Evolutionary conservation across 1,284 basidiomycete species (phyloP), one percentile per base, ranked within the genome.

Genomic region (Leccinum solheimii): DNA sequence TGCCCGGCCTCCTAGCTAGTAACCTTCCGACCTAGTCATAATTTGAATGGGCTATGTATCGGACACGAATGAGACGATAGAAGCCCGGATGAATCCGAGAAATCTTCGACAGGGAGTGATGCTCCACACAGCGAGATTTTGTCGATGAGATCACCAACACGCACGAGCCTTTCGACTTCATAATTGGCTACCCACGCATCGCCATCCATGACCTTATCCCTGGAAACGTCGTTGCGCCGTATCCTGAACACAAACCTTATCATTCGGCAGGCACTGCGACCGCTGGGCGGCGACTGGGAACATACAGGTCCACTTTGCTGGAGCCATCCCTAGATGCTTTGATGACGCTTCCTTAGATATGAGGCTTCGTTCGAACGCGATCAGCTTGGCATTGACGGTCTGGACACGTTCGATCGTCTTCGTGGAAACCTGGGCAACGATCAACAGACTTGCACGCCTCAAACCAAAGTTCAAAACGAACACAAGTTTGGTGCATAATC

Each of bases 301-400:
- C 43, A 13, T 40, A 83, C 88, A 86, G 26, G 88, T 78, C 86
- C 86, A 91, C 67, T 84, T 83, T 40, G 91, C 91, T 1, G 91
- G 91, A n/a, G 90, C 88, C 11, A 90, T 88, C 14, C 82, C 87
- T 58, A 92, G 78, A 69, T 91, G 87, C 69, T 80, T 83, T 83
- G 62, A 93, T 80, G 0, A 91, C 34, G 34, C 92, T 23, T 82
- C 79, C 61, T 84, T 78, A 21, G 82, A 82, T 63, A 92, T 83
- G 75, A 93, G 88, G n/a, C 87, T 87, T 58, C 80, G 78, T 73
- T 94, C 91, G 66, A 92, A 92, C 10, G 73, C 68, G 52, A 81
- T 77, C 52, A 91, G 77, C 68, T 84, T 84, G 69, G 77, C 74
- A 73, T 92, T 93, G 64, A 86, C 77, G 16, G 55, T 64, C 55